Percentiles rank a stretch among this genome's conserved stretches.
These are phyloP conservation scores for Malania oleifera DNA, from an alignment of 164 flowering plant species.

Conservation along the genomic window DNA sequence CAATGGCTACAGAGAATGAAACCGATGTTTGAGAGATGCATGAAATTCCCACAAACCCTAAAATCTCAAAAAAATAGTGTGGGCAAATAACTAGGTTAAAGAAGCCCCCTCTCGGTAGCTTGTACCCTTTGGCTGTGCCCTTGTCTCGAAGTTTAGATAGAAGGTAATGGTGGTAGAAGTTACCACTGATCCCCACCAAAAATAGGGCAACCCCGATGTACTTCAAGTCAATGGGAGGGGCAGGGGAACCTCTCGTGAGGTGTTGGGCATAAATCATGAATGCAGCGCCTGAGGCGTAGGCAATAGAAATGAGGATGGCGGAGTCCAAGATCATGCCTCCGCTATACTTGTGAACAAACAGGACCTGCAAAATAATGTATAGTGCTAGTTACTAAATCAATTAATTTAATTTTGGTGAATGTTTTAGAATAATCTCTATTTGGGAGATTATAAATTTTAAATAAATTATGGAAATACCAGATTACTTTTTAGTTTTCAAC, in stretches of 20 bases:
- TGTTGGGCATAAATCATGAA: conserved; percentile 44
- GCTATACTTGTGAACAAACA: conserved; percentile 67
- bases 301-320: conserved; percentile 26
- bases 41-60: conserved; percentile 44
- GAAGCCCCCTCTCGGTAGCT: conserved; percentile 63
- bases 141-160: conserved; percentile 45
- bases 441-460: too few relatives aligned
- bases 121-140: conserved; percentile 43
- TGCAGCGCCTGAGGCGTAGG: conserved; percentile 35
- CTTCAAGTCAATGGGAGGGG: conserved; percentile 43
- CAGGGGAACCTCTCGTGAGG: conserved; percentile 29
- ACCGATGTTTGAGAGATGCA: conserved; percentile 56
- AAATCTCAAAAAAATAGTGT: conserved; percentile 66
- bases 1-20: conserved; percentile 32
- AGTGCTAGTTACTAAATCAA: too few relatives aligned
- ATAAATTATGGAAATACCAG: too few relatives aligned
- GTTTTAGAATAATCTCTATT: too few relatives aligned
- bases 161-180: conserved; percentile 63
- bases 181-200: conserved; percentile 51
- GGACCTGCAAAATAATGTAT: conserved; percentile 27
- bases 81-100: conserved; percentile 63
- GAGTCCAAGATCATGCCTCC: conserved; percentile 44
- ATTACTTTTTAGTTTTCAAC: too few relatives aligned
- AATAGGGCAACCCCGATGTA: conserved; percentile 40
- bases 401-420: too few relatives aligned